Conservation (phyloP, 176 grass and related monocot genomes). For the Ampelocalamus luodianensis region DNA sequence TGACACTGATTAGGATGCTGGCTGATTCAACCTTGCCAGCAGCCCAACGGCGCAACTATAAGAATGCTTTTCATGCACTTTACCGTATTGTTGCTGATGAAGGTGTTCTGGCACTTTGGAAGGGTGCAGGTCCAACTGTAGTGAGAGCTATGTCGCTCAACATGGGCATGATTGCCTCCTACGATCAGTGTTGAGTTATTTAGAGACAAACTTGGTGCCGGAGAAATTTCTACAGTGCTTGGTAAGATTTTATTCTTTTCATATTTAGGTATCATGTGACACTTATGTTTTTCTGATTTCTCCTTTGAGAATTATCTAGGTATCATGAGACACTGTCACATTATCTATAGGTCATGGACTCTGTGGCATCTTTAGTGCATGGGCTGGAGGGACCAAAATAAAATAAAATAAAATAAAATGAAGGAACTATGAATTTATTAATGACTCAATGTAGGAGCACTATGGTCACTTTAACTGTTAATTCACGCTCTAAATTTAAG, state of each 20-base stretch:
- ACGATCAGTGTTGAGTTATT: conserved; percentile 91
- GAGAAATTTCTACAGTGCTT: conserved; percentile 79
- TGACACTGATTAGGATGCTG: conserved; percentile 93
- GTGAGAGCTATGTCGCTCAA: conserved; percentile 92
- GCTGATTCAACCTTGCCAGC: conserved; percentile 86
- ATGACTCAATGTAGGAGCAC: background rate
- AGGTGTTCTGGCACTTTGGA: conserved; percentile 92
- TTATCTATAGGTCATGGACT: background rate
- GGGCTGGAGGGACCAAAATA: background rate
- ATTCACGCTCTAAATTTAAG: background rate
- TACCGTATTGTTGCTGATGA: conserved; percentile 83
- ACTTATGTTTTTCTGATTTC: background rate
- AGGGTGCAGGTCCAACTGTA: conserved; percentile 90
- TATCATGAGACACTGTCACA: background rate
- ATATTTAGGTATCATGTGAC: background rate
- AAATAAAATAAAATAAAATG: background rate
- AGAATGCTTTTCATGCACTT: conserved; percentile 88
- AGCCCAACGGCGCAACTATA: conserved; percentile 79
- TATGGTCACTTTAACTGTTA: background rate
- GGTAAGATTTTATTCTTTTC: conserved; percentile 55
- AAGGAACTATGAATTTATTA: background rate
- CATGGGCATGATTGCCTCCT: conserved; percentile 97
- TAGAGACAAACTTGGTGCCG: conserved; percentile 75
- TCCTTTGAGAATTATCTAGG: background rate
- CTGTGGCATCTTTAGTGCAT: conserved; percentile 15